Evolutionary conservation across 2,329 filamentous ascomycete genomes (phyloP).

Genomic region (Fusarium sp.): DNA sequence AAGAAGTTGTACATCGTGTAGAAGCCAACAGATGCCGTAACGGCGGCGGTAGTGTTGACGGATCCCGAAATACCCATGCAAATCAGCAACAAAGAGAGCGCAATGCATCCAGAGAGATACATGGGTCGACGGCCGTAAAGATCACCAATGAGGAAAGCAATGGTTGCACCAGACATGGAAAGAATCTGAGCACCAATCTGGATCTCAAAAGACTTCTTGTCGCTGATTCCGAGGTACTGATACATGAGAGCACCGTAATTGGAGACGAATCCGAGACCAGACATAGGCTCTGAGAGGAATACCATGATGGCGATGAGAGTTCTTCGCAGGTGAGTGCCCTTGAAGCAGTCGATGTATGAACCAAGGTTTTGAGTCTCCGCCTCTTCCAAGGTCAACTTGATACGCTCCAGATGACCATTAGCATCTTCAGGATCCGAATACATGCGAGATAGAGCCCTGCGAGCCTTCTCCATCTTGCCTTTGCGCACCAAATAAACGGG

Average conservation of each 20-base stretch:
- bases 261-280: slow-evolving; percentile 62
- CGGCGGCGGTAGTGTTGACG: slow-evolving; percentile 42
- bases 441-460: slow-evolving; percentile 61
- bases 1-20: slow-evolving; percentile 59
- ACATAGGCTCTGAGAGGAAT: slow-evolving; percentile 60
- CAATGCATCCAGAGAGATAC: slow-evolving; percentile 48
- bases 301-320: slow-evolving; percentile 61
- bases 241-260: slow-evolving; percentile 59
- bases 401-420: slow-evolving; percentile 59
- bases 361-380: slow-evolving; percentile 51
- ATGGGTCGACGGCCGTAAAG: slow-evolving; percentile 51
- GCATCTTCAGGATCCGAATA: slow-evolving; percentile 55
- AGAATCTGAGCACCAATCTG: slow-evolving; percentile 52
- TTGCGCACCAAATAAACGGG: slow-evolving; percentile 65
- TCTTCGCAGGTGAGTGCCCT: slow-evolving; percentile 59
- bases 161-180: slow-evolving; percentile 50
- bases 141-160: slow-evolving; percentile 49
- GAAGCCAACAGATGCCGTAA: slow-evolving; percentile 53
- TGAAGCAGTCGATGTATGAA: slow-evolving; percentile 63
- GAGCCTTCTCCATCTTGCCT: slow-evolving; percentile 46
- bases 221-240: slow-evolving; percentile 50
- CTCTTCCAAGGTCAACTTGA: slow-evolving; percentile 65
- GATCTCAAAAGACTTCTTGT: slow-evolving; percentile 49
- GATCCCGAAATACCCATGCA: slow-evolving; percentile 52
- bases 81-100: slow-evolving; percentile 42